These are phyloP conservation scores for Chloranthus sessilifolius DNA, from an alignment of 164 flowering plant genomes.

Conservation along the genomic window DNA sequence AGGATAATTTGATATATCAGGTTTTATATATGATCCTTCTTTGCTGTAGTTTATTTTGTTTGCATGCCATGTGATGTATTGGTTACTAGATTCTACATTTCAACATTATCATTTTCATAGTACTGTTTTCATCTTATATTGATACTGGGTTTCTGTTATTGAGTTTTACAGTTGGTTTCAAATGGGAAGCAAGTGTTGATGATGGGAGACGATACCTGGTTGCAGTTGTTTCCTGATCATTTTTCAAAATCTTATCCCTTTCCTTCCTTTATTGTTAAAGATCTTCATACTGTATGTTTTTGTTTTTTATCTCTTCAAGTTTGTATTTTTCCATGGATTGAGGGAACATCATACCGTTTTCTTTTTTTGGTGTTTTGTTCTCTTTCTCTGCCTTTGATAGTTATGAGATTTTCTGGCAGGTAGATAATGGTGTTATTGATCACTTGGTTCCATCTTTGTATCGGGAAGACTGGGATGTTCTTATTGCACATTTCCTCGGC, in stretches of 20 bases:
- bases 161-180: slow-evolving; percentile 47
- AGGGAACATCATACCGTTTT: too few species aligned
- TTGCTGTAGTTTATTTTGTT: background rate
- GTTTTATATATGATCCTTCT: slow-evolving; percentile 22
- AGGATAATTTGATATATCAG: slow-evolving; percentile 90
- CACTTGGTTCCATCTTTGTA: slow-evolving; percentile 79
- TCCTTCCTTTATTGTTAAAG: slow-evolving; percentile 97
- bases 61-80: background rate
- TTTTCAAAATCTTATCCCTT: slow-evolving; percentile 72
- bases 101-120: background rate
- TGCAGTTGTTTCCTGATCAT: slow-evolving; percentile 87
- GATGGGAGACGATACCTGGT: slow-evolving; percentile 99
- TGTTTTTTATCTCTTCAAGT: background rate
- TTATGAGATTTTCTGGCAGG: slow-evolving; percentile 41
- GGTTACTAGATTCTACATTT: background rate
- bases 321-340: background rate
- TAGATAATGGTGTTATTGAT: slow-evolving; percentile 84
- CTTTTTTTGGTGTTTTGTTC: background rate
- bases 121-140: background rate
- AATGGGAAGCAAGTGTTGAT: slow-evolving; percentile 82
- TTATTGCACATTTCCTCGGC: slow-evolving; percentile 98
- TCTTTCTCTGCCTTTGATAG: background rate
- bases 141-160: slow-evolving; percentile 1
- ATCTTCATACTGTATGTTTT: slow-evolving; percentile 75
- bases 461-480: slow-evolving; percentile 92